A percentile compares a stretch with the other conserved stretches of the same genome.
Evolutionary conservation across 257 asterid species (phyloP).

Genomic region (Nicotiana tabacum): DNA sequence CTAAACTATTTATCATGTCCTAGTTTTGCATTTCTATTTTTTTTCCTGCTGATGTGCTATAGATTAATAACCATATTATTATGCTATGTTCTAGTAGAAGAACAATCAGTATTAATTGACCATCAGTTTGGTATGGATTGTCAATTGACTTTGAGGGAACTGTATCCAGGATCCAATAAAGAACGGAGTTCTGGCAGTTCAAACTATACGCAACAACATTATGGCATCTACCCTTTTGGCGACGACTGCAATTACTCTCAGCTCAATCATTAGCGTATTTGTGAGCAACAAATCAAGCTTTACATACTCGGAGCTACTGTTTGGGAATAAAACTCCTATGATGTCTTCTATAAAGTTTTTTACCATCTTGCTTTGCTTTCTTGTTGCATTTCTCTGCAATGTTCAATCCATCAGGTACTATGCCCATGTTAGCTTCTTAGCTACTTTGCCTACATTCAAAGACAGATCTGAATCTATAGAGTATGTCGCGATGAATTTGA

Average conservation of each 20-base stretch:
- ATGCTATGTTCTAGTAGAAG: not conserved
- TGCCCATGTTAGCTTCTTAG: slow-evolving; percentile 77
- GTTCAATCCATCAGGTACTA: slow-evolving; percentile 74
- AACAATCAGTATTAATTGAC: not conserved
- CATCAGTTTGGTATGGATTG: not conserved
- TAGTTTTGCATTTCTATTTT: not conserved
- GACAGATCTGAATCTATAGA: slow-evolving; percentile 50
- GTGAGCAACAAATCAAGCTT: slow-evolving; percentile 55
- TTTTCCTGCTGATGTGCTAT: not conserved
- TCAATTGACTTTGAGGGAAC: slow-evolving; percentile 2
- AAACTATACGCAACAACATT: slow-evolving; percentile 84
- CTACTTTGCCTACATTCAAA: slow-evolving; percentile 46
- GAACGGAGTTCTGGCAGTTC: slow-evolving; percentile 76
- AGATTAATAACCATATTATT: not conserved
- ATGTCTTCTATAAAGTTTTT: slow-evolving; percentile 59
- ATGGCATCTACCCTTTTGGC: slow-evolving; percentile 95
- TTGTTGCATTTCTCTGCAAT: slow-evolving; percentile 68
- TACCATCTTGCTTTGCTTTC: slow-evolving; percentile 68
- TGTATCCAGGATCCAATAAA: slow-evolving; percentile 66
- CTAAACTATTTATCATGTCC: not conserved
- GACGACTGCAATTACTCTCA: slow-evolving; percentile 72
- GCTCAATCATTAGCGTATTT: slow-evolving; percentile 81
- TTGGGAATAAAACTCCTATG: slow-evolving; percentile 37
- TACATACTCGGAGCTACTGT: slow-evolving; percentile 29
- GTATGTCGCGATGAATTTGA: slow-evolving; percentile 56